Percentiles rank a stretch among this genome's conserved stretches.
phyloP scores from a whole-genome alignment of 2,329 filamentous ascomycete genomes.

The Colletotrichum brevisporum region DNA sequence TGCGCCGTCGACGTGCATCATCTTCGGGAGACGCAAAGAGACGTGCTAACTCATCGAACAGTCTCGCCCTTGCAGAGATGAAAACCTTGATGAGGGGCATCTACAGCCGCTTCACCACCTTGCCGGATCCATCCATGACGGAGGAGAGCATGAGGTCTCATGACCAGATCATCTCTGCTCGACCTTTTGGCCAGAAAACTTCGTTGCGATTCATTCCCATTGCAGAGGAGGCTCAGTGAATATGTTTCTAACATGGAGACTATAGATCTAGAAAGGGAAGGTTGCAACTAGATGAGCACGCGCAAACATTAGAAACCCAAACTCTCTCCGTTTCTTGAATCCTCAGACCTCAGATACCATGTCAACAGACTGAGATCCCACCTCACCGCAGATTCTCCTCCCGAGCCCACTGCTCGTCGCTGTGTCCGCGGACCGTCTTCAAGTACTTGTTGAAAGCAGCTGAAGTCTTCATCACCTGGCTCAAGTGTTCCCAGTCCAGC shows the following conservation, averaged over 20 bases:
- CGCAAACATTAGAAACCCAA: too few relatives aligned
- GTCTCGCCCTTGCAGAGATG: slow-evolving; percentile 33
- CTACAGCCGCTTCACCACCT: slow-evolving; percentile 8
- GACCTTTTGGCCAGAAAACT: slow-evolving; percentile 20
- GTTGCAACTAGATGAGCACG: not conserved
- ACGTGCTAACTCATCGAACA: not conserved
- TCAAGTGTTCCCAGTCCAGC: slow-evolving; percentile 42
- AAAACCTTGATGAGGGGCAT: slow-evolving; percentile 18
- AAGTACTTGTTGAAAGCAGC: slow-evolving; percentile 43
- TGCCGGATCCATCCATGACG: slow-evolving; percentile 14
- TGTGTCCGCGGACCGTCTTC: slow-evolving; percentile 40
- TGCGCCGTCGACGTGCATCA: slow-evolving; percentile 35
- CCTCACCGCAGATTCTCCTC: slow-evolving; percentile 30
- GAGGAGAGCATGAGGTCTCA: slow-evolving; percentile 31
- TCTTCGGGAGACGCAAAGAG: slow-evolving; percentile 42
- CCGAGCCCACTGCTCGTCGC: slow-evolving; percentile 40
- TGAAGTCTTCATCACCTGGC: slow-evolving; percentile 42
- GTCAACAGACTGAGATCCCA: not conserved
- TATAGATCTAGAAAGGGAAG: too few relatives aligned
- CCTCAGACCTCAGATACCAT: too few relatives aligned
- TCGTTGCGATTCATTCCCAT: slow-evolving; percentile 18
- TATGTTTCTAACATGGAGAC: too few relatives aligned
- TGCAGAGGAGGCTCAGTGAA: not conserved
- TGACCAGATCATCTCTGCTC: slow-evolving; percentile 32
- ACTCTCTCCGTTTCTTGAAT: too few relatives aligned